Conservation (phyloP, 2,329 filamentous ascomycete species). For the Harringtonia aguacate region DNA sequence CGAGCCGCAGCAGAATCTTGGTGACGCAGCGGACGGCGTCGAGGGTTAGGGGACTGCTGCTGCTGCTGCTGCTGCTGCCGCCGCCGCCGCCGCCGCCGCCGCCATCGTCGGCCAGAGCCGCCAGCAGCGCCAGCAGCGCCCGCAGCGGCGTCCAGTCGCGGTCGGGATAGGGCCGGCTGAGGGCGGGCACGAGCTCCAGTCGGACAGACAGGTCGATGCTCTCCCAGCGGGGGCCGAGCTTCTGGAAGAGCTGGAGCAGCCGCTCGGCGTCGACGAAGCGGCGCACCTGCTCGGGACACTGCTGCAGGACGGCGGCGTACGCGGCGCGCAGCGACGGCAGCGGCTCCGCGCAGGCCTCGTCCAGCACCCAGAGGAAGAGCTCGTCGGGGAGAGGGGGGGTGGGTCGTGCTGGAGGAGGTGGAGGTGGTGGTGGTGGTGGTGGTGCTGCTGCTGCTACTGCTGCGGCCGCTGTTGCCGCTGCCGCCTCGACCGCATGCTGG, state of each 20-base stretch:
- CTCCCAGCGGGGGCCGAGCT: conserved; percentile 44
- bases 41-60: conserved; percentile 18
- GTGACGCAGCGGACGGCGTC: conserved; percentile 27
- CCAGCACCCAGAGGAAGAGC: conserved; percentile 55
- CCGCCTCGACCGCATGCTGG: conserved; percentile 33
- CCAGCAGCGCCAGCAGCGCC: conserved; percentile 32
- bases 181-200: conserved; percentile 11
- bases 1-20: conserved; percentile 41
- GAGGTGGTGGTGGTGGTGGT: too few species aligned
- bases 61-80: too few species aligned
- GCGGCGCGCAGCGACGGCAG: conserved; percentile 39
- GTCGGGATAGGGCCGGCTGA: conserved; percentile 13
- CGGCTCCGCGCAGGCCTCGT: conserved; percentile 45
- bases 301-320: conserved; percentile 45
- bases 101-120: conserved; percentile 22
- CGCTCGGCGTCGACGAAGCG: conserved; percentile 32
- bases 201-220: conserved; percentile 19
- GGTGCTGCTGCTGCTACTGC: not conserved
- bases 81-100: too few species aligned
- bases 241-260: conserved; percentile 43
- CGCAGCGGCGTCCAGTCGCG: conserved; percentile 35
- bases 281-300: conserved; percentile 22
- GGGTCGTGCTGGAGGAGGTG: not conserved
- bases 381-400: conserved; percentile 46
- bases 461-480: not conserved